Percentiles rank a stretch among this genome's conserved stretches.
These are phyloP conservation scores for Albugo candida DNA, from an alignment of 352 stramenopile species.

Conservation along the genomic window DNA sequence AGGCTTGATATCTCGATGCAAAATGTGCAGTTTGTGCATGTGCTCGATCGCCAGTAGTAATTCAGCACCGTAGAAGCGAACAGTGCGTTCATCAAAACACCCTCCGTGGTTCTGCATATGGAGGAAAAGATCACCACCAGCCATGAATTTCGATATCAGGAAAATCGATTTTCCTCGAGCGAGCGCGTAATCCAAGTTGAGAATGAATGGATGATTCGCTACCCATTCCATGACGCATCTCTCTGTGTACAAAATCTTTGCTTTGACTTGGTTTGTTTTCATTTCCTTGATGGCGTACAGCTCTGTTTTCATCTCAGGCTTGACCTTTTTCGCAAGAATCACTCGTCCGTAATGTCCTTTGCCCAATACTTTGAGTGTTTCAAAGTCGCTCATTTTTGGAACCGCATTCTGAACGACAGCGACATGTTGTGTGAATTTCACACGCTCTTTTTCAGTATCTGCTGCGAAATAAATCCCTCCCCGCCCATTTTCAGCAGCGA, in stretches of 20 bases:
- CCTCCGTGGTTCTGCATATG: slow-evolving; percentile 78
- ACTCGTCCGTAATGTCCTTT: slow-evolving; percentile 73
- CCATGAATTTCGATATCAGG: slow-evolving; percentile 96
- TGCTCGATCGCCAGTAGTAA: slow-evolving; percentile 67
- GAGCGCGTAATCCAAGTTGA: slow-evolving; percentile 93
- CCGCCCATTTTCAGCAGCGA: slow-evolving; percentile 46
- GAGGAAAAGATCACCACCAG: slow-evolving; percentile 89
- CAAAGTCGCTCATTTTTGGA: slow-evolving; percentile 42
- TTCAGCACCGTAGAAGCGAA: slow-evolving; percentile 75
- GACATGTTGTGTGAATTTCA: slow-evolving; percentile 45
- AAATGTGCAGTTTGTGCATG: slow-evolving; percentile 83
- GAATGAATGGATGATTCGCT: slow-evolving; percentile 88
- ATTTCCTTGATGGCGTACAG: slow-evolving; percentile 80
- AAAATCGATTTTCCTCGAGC: slow-evolving; percentile 92
- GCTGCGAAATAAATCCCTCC: slow-evolving; percentile 53
- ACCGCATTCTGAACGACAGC: slow-evolving; percentile 29
- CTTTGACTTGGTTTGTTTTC: slow-evolving; percentile 74
- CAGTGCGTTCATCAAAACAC: slow-evolving; percentile 49
- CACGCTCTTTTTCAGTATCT: slow-evolving; percentile 66
- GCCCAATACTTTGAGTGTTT: slow-evolving; percentile 63
- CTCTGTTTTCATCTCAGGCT: slow-evolving; percentile 13
- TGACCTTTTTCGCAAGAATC: slow-evolving; percentile 25
- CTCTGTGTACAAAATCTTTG: slow-evolving; percentile 74
- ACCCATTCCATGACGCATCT: slow-evolving; percentile 71
- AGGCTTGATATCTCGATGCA: slow-evolving; percentile 87